Evolutionary conservation across 1,284 basidiomycete genomes (phyloP).

Genomic region (Polyporus tsugae): DNA sequence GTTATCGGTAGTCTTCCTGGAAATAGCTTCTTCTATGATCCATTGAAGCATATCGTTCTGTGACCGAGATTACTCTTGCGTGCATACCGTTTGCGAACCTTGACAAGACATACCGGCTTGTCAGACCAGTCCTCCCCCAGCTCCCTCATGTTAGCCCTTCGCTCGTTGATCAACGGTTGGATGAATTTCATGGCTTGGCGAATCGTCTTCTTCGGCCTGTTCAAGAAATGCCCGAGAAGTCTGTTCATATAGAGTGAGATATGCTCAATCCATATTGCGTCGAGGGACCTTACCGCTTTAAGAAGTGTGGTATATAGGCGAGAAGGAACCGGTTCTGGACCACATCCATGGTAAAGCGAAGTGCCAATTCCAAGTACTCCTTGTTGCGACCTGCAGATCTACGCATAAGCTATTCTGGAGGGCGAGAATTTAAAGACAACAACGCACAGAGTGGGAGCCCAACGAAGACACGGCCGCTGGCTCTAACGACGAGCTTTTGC

Average conservation of each 20-base stretch:
- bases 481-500: constrained; percentile 35
- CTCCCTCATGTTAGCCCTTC: constrained; percentile 26
- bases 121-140: constrained; percentile 40
- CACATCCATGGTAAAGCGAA: constrained; percentile 20
- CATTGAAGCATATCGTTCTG: constrained; percentile 41
- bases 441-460: constrained; percentile 38
- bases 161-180: constrained; percentile 33
- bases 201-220: constrained; percentile 5
- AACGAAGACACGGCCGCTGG: constrained; percentile 40
- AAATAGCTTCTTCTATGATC: constrained; percentile 36
- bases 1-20: constrained; percentile 18
- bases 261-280: no score
- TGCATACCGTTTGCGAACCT: background rate
- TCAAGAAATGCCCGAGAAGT: background rate
- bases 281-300: constrained; percentile 40
- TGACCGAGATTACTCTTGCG: background rate
- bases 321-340: constrained; percentile 15
- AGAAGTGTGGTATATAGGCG: constrained; percentile 37
- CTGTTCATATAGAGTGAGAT: background rate
- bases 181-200: constrained; percentile 13
- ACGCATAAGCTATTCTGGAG: background rate
- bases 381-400: constrained; percentile 32
- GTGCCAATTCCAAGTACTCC: constrained; percentile 31
- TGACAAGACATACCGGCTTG: constrained; percentile 33
- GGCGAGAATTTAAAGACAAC: no score